phyloP scores from a whole-genome alignment of 805 yeast genomes.

The Ogataea chonburiensis region DNA sequence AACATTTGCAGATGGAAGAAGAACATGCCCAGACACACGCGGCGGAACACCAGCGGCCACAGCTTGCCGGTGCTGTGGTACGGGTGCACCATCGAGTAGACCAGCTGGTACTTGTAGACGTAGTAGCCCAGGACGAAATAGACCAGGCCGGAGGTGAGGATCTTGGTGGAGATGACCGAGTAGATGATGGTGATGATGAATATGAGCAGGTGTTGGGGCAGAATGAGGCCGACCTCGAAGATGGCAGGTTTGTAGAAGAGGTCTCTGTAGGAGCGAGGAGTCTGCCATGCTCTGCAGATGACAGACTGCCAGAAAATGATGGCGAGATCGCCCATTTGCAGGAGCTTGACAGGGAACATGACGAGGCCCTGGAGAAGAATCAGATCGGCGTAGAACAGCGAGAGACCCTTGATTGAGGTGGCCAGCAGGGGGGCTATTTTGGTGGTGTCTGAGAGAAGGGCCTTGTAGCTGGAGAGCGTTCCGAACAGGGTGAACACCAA shows the following conservation, averaged over 20 bases:
- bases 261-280: slow-evolving; percentile 52
- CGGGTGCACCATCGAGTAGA: slow-evolving; percentile 61
- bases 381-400: slow-evolving; percentile 56
- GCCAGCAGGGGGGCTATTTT: slow-evolving; percentile 57
- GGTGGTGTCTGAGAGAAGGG: slow-evolving; percentile 56
- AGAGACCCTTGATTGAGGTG: slow-evolving; percentile 47
- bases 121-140: slow-evolving; percentile 57
- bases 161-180: slow-evolving; percentile 60
- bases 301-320: slow-evolving; percentile 43
- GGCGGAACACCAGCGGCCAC: slow-evolving; percentile 61
- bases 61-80: slow-evolving; percentile 66
- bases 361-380: slow-evolving; percentile 70
- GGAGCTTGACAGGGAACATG: slow-evolving; percentile 56
- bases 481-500: slow-evolving; percentile 62
- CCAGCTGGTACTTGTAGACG: slow-evolving; percentile 60
- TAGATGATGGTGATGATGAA: slow-evolving; percentile 58
- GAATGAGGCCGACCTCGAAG: slow-evolving; percentile 58
- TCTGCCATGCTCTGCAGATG: slow-evolving; percentile 36
- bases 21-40: slow-evolving; percentile 54
- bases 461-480: slow-evolving; percentile 58
- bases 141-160: slow-evolving; percentile 55
- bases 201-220: slow-evolving; percentile 61
- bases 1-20: slow-evolving; percentile 62
- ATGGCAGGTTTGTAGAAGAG: slow-evolving; percentile 56
- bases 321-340: slow-evolving; percentile 55